Evolutionary conservation across 2,329 filamentous ascomycete species (phyloP), one percentile per base, ranked within the genome.

Genomic region (Trichophyton simii): DNA sequence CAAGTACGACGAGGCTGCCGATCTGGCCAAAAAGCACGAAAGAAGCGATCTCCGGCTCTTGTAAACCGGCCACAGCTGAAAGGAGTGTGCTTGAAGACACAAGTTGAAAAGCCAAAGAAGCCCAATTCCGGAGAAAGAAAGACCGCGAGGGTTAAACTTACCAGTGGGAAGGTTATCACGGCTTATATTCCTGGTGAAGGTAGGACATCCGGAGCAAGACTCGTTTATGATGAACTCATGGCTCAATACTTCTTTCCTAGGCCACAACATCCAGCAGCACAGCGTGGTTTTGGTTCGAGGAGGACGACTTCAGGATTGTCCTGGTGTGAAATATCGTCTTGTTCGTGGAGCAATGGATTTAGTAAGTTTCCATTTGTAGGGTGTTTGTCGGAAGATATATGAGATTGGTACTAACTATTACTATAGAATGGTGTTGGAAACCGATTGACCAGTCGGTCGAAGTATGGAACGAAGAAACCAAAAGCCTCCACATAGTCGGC

Each of bases 201-300:
- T 84, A 46, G 31, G 52, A 57, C 28, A 7, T 11, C 25, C 22
- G 11, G 22, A 60, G 4, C 5, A n/a, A 28, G 20, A 13, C 59
- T 20, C 13, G 18, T 52, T 28, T 20, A 31, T 3, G 15, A 18
- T 48, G 13, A 28, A 18, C 28, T 5, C 4, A n/a, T 11, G 3
- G 28, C 28, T 36, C 22, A 36, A 9, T 9, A 11, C 13, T 59
- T 9, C 13, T 18, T 15, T 9, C 67, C 63, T 67, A 84, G 83
- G 94, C 57, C 94, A 99, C 78, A 99, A 97, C 76, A 91, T 97
- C 67, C 92, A 97, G 81, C 94, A 97, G 82, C 95, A 99, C 80
- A 95, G 88, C 69, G 94, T 99, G 55, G 94, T 99, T 61, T 80
- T 97, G 67, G 91, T 99, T n/a, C 82, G 94, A 67, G 94, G 94